These are phyloP conservation scores for Podospora appendiculata DNA, from an alignment of 495 filamentous ascomycete genomes.

Conservation along the genomic window DNA sequence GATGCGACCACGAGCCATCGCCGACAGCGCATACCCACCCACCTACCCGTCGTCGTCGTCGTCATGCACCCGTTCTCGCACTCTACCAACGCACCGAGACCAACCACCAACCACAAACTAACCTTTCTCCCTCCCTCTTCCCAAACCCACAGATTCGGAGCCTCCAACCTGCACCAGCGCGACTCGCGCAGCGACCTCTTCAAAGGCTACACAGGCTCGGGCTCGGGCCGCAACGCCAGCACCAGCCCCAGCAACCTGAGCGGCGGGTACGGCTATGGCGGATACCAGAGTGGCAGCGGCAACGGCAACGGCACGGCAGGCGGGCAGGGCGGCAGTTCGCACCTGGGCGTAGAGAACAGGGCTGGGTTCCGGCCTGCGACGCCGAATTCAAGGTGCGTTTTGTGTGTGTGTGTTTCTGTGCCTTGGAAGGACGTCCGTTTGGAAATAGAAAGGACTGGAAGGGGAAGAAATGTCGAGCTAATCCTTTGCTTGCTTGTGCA, in stretches of 20 bases:
- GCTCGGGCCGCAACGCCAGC: constrained; percentile 40
- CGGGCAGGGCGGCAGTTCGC: neutral
- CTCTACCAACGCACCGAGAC: neutral
- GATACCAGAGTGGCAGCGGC: constrained; percentile 19
- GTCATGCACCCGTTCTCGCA: neutral
- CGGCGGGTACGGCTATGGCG: constrained; percentile 55
- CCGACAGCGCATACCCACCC: too few species aligned
- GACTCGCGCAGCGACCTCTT: constrained; percentile 87
- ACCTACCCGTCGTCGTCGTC: neutral
- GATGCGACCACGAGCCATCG: too few species aligned
- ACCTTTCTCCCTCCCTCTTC: neutral
- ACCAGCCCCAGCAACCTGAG: constrained; percentile 40
- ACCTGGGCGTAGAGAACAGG: constrained; percentile 25
- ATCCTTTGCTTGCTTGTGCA: neutral
- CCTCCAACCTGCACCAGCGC: constrained; percentile 65
- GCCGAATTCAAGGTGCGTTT: constrained; percentile 64
- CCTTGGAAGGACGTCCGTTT: too few species aligned
- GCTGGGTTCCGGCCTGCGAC: constrained; percentile 55
- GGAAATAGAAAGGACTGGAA: too few species aligned
- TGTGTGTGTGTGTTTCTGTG: constrained; percentile 1
- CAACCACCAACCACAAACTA: constrained; percentile 1
- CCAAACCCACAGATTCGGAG: constrained; percentile 43
- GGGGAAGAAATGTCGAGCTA: neutral
- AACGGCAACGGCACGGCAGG: constrained; percentile 11
- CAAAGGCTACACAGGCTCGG: constrained; percentile 64